Base-by-base conservation (phyloP, 1,284 basidiomycete genomes). In the Trametes versicolor region DNA sequence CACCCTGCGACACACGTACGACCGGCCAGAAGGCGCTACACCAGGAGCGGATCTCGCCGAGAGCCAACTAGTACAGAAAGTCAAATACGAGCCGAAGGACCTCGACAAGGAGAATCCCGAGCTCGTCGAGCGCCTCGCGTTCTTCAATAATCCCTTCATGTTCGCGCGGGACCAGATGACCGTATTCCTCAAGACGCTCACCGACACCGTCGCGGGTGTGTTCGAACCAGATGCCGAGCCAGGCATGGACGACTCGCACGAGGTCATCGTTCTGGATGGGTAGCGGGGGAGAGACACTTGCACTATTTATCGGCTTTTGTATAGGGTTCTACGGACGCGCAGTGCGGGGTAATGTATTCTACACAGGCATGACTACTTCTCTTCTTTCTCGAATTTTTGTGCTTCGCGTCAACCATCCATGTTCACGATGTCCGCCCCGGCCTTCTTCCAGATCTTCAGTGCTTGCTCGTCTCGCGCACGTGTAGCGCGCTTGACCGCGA, bases 101-200 rank as follows among this genome's bases (percentile, higher is more conserved):
- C 81, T 93, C 7, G 87, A 91, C 59, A 84, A 86, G 63, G 88
- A 91, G 73, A 66, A 79, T 0, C 69, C 74, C 9, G 83, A 87
- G 6, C 87, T 88, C 72, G 81, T 85, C 19, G 76, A 84, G 39
- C 78, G 78, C 48, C 76, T 94, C n/a, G 83, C 82, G 25, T 93
- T 89, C 74, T 81, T 94, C 63, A 80, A 77, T 37, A 80, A 80
- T 2, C 76, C 86, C 0, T 94, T 94, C 75, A 87, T 89, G 17
- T 94, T 94, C 73, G 79, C 83, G 60, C 81, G 83, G 51, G 79
- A 83, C 23, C 92, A 94, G 74, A 80, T 91, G 60, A 82, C 86
- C 2, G 76, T 90, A 25, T 90, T 93, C 77, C 74, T 90, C 52
- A 82, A 82, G 71, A 88, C 86, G 23, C 74, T 90, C 64, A 79